A percentile compares a stretch with the other conserved stretches of the same genome.
Evolutionary conservation across 2,329 filamentous ascomycete genomes (phyloP).

Genomic region (Dactylellina leptospora): DNA sequence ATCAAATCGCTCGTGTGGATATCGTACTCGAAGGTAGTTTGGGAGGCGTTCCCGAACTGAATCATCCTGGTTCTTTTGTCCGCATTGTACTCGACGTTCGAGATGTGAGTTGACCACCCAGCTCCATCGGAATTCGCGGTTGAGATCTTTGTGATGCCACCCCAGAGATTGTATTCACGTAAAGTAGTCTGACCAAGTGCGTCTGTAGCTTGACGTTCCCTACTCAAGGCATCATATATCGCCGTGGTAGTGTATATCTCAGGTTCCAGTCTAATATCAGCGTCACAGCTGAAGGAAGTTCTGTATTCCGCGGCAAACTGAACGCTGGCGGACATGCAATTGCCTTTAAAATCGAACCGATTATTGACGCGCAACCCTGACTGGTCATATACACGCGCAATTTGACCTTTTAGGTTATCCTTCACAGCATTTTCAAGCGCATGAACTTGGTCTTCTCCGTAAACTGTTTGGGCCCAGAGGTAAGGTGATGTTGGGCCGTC

Average conservation of each 20-base stretch:
- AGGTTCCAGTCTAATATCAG: neutral
- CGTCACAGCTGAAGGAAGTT: constrained; percentile 1
- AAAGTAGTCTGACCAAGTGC: neutral
- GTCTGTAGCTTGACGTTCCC: neutral
- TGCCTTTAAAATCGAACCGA: constrained; percentile 53
- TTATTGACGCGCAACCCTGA: constrained; percentile 9
- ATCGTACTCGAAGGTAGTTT: constrained; percentile 32
- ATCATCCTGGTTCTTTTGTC: neutral
- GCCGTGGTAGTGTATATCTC: neutral
- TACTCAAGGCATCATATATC: neutral
- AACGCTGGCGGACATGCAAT: constrained; percentile 2
- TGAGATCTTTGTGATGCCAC: neutral
- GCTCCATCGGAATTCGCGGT: neutral
- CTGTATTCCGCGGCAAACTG: constrained; percentile 20
- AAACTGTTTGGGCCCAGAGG: neutral
- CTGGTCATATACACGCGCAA: constrained; percentile 31
- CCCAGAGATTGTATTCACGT: neutral
- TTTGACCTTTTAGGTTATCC: neutral
- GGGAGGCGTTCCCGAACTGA: constrained; percentile 20
- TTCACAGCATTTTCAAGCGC: neutral
- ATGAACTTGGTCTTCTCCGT: no score
- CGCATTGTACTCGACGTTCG: constrained; percentile 20
- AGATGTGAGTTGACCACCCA: neutral
- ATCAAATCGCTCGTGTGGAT: neutral
- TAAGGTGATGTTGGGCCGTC: no score